Evolutionary conservation across 2,329 filamentous ascomycete genomes (phyloP).

Genomic region (Capronia coronata): DNA sequence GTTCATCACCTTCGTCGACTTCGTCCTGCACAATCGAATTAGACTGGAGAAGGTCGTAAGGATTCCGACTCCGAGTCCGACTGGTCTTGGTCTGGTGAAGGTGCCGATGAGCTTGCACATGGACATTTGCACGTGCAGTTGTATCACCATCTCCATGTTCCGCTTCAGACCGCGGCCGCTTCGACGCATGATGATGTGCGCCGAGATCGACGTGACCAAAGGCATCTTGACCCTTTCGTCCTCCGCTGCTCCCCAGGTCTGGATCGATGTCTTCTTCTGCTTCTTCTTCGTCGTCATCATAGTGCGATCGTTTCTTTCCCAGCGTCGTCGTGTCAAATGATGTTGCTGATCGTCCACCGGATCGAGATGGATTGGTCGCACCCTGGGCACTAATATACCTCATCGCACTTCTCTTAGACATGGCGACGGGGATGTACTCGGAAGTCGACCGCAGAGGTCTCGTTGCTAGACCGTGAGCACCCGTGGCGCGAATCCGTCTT

Average conservation of each 20-base stretch:
- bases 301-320: slow-evolving; percentile 13
- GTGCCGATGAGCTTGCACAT: too few species aligned
- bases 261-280: neutral
- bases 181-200: slow-evolving; percentile 1
- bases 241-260: neutral
- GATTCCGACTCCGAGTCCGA: neutral
- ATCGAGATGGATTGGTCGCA: too few species aligned
- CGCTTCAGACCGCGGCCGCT: slow-evolving; percentile 7
- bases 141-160: neutral
- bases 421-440: slow-evolving; percentile 25
- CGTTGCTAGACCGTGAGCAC: slow-evolving; percentile 38
- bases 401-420: slow-evolving; percentile 25
- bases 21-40: neutral
- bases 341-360: too few species aligned
- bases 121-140: too few species aligned
- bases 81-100: too few species aligned
- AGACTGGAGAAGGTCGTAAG: slow-evolving; percentile 10
- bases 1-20: slow-evolving; percentile 6
- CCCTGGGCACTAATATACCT: slow-evolving; percentile 3
- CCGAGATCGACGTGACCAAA: too few species aligned
- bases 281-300: slow-evolving; percentile 7
- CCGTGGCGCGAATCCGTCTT: slow-evolving; percentile 39
- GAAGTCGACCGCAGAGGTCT: slow-evolving; percentile 33
- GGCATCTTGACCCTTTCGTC: too few species aligned
- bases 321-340: slow-evolving; percentile 6